These are phyloP conservation scores for Leptographium lundbergii DNA, from an alignment of 2,329 filamentous ascomycete species.

Conservation along the genomic window DNA sequence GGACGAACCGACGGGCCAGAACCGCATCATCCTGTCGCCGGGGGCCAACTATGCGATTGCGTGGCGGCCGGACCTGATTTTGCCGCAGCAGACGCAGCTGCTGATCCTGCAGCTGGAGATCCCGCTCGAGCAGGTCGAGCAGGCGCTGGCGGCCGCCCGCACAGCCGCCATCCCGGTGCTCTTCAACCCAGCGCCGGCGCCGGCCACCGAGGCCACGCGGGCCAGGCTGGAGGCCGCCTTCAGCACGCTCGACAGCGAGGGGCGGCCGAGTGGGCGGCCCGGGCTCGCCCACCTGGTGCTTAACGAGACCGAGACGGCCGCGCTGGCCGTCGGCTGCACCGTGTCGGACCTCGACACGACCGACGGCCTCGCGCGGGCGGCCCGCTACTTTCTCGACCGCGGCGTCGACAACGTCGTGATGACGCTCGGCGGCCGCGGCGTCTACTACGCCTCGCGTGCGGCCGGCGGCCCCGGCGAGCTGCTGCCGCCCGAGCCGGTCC, in stretches of 20 bases:
- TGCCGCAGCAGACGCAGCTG: conserved; percentile 32
- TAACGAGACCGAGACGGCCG: conserved; percentile 62
- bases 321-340: conserved; percentile 38
- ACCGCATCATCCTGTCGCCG: conserved; percentile 61
- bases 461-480: conserved; percentile 26
- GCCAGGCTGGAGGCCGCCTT: conserved; percentile 46
- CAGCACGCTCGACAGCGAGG: background rate
- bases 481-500: conserved; percentile 49
- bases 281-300: conserved; percentile 55
- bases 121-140: conserved; percentile 37
- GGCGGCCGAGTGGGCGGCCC: background rate
- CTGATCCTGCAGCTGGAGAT: conserved; percentile 51
- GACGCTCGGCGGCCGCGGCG: conserved; percentile 73
- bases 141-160: conserved; percentile 30
- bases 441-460: conserved; percentile 45
- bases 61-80: conserved; percentile 18
- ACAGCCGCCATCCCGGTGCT: conserved; percentile 37
- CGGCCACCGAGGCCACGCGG: conserved; percentile 41
- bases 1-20: conserved; percentile 59
- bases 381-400: conserved; percentile 39
- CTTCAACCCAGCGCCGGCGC: conserved; percentile 59
- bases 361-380: conserved; percentile 23
- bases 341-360: conserved; percentile 21
- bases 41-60: conserved; percentile 51
- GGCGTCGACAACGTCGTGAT: conserved; percentile 71